These are phyloP conservation scores for Backusella parvicylindrica DNA, from an alignment of 192 early-diverging fungal genomes.

Conservation along the genomic window DNA sequence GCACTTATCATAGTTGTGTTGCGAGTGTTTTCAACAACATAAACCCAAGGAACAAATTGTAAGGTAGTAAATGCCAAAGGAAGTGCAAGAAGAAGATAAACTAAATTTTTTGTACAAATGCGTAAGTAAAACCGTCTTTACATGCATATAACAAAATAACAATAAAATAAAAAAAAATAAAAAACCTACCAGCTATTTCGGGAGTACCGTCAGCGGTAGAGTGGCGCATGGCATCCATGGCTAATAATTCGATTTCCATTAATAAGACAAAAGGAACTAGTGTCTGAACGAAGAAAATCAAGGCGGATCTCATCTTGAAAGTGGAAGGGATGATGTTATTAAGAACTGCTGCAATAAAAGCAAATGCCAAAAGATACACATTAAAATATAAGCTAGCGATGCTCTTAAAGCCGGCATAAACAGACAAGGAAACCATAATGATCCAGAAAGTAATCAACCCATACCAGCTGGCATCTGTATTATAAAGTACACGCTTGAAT, in stretches of 20 bases:
- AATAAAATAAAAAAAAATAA: neutral
- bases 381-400: slow-evolving; percentile 40
- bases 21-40: slow-evolving; percentile 28
- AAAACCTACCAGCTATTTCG: slow-evolving; percentile 24
- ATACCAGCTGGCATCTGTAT: slow-evolving; percentile 1
- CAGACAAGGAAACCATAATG: slow-evolving; percentile 31
- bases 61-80: slow-evolving; percentile 34
- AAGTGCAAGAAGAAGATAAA: slow-evolving; percentile 38
- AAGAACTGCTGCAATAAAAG: slow-evolving; percentile 21
- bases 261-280: slow-evolving; percentile 36
- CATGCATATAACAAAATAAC: slow-evolving; percentile 26
- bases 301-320: neutral
- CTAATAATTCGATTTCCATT: slow-evolving; percentile 39
- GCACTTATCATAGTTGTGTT: neutral
- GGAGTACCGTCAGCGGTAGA: slow-evolving; percentile 51
- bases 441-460: slow-evolving; percentile 43
- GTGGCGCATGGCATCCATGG: slow-evolving; percentile 45
- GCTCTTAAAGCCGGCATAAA: slow-evolving; percentile 2
- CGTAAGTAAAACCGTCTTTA: neutral
- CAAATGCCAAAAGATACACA: slow-evolving; percentile 37
- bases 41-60: slow-evolving; percentile 43
- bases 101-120: slow-evolving; percentile 11
- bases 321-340: neutral
- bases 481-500: neutral
- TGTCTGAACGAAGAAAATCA: slow-evolving; percentile 21